Percentiles rank a stretch among this genome's conserved stretches.
These are phyloP conservation scores for Lanmaoa pseudosensibilis DNA, from an alignment of 768 basidiomycete genomes.

Conservation along the genomic window DNA sequence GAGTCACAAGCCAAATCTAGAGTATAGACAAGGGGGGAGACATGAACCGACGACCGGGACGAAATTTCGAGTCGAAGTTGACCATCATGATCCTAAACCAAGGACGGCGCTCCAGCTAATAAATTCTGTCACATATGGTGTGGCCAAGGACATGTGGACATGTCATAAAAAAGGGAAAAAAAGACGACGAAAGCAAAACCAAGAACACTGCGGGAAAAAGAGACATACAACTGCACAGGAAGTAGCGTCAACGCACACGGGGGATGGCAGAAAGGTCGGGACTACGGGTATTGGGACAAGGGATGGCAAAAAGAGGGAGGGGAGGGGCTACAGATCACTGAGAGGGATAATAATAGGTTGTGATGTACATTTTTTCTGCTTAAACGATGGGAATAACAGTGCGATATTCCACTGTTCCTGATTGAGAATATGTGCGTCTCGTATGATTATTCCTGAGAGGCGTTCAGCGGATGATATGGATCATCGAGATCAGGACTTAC, in stretches of 20 bases:
- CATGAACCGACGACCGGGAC: conserved; percentile 9
- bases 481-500: conserved; percentile 14
- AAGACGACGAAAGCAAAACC: conserved; percentile 24
- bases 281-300: conserved; percentile 19
- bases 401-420: conserved; percentile 13
- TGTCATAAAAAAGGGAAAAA: conserved; percentile 6
- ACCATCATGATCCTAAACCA: conserved; percentile 5
- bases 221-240: conserved; percentile 23
- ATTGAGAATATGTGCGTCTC: conserved; percentile 15
- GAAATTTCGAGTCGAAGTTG: background rate
- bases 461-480: background rate
- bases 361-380: conserved; percentile 36
- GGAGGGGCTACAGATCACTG: conserved; percentile 27
- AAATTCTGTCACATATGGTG: conserved; percentile 14
- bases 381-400: conserved; percentile 13
- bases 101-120: conserved; percentile 10
- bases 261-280: conserved; percentile 2
- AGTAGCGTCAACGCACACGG: conserved; percentile 14
- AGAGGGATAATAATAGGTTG: conserved; percentile 35
- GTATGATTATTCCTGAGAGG: conserved; percentile 21
- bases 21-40: conserved; percentile 12
- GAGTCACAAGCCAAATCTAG: conserved; percentile 18
- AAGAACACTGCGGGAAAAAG: conserved; percentile 19
- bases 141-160: conserved; percentile 1
- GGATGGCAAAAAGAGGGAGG: background rate